These are phyloP conservation scores for Tricharina praecox DNA, from an alignment of 495 filamentous ascomycete species.

Conservation along the genomic window DNA sequence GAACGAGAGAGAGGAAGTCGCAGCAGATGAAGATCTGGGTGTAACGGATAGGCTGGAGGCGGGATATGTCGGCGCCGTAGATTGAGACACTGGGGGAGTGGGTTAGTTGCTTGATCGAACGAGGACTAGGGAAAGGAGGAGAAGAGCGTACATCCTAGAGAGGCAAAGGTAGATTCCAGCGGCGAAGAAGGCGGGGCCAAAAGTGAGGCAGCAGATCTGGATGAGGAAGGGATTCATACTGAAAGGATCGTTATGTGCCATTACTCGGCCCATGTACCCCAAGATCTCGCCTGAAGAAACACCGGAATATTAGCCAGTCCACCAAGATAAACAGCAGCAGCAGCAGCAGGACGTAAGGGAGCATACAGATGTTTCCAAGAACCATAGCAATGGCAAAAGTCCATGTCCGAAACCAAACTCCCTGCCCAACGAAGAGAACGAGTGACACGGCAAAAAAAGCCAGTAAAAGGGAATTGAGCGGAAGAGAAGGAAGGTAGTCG, in stretches of 20 bases:
- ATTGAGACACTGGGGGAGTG: slow-evolving; percentile 30
- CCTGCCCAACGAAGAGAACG: slow-evolving; percentile 26
- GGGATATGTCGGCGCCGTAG: slow-evolving; percentile 44
- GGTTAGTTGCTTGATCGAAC: neutral
- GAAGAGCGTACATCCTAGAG: slow-evolving; percentile 25
- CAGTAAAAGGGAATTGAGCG: slow-evolving; percentile 29
- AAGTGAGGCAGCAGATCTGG: slow-evolving; percentile 45
- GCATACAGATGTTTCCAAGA: slow-evolving; percentile 23
- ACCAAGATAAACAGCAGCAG: too few relatives aligned
- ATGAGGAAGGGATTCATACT: slow-evolving; percentile 29
- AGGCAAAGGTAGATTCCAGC: slow-evolving; percentile 51
- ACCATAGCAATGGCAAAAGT: slow-evolving; percentile 29
- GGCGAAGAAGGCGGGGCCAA: slow-evolving; percentile 47
- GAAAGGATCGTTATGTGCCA: slow-evolving; percentile 29
- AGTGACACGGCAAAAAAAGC: slow-evolving; percentile 29
- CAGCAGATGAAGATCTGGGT: slow-evolving; percentile 42
- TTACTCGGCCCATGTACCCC: slow-evolving; percentile 32
- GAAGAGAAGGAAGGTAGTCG: slow-evolving; percentile 30
- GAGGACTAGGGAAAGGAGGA: slow-evolving; percentile 27
- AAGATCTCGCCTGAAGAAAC: slow-evolving; percentile 26
- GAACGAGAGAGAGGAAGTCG: slow-evolving; percentile 44
- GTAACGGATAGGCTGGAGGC: slow-evolving; percentile 39
- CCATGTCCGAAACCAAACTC: slow-evolving; percentile 31
- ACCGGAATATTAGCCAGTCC: too few relatives aligned
- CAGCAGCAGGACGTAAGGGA: too few relatives aligned